Evolutionary conservation across 345 rosid genomes (phyloP), one percentile per base, ranked within the genome.

Genomic region (Physaria fendleri): DNA sequence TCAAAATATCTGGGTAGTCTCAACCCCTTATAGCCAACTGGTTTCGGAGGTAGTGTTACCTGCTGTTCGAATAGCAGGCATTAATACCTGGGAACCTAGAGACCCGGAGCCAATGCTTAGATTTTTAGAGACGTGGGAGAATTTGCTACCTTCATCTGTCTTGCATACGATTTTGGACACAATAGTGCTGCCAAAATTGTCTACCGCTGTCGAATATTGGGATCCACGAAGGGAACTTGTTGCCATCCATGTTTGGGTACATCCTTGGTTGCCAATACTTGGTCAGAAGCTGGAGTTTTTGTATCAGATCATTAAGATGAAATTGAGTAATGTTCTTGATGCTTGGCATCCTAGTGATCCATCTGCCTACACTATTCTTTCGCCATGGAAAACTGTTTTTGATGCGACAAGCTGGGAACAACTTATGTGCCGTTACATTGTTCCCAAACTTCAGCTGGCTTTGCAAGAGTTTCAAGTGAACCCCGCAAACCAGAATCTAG

Each of bases 21-120:
- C 79, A 14, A 73, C 92, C 4, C 88, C 95, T 57, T 92, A 84
- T 59, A 65, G 81, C 29, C 95, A 84, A 62, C 69, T 92, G 59
- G 76, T 92, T 61, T 79, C 89, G 2, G 93, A 84, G 74, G 87
- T 88, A 30, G 76, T 88, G 16, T 71, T 88, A 35, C 97, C 98
- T 29, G 95, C 88, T 35, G 83, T 92, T 59, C 78, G 93, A 74
- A 82, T 81, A 69, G 81, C 93, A 12, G 95, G 96, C 35, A 73
- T 79, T 42, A 85, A 88, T 47, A 87, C 92, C 25, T 93, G 95
- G 99, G 94, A 89, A 66, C 82, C 94, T 16, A 78, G 97, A 74
- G 85, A 87, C 59, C 94, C 94, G 29, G 97, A 93, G 69, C 91
- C 97, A 5, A 93, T 93, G 97, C 94, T 93, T 50, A 83, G 79